These are phyloP conservation scores for Boletus vermiculosoides DNA, from an alignment of 768 basidiomycete species.

Conservation along the genomic window DNA sequence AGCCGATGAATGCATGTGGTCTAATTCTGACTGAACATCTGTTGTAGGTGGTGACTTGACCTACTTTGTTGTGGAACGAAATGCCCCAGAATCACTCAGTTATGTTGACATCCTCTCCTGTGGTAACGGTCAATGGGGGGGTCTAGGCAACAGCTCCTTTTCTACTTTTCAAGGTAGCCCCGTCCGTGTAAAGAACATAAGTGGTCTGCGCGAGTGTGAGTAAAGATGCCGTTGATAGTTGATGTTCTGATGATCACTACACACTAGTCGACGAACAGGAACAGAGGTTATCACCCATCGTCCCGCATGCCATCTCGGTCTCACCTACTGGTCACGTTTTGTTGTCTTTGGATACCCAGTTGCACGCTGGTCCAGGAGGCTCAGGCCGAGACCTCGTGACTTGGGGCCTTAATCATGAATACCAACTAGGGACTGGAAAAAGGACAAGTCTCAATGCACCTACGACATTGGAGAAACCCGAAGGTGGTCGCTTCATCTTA, in stretches of 20 bases:
- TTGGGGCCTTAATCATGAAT: slow-evolving; percentile 74
- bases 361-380: slow-evolving; percentile 47
- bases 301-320: slow-evolving; percentile 60
- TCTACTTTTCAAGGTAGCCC: slow-evolving; percentile 72
- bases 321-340: slow-evolving; percentile 77
- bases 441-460: slow-evolving; percentile 58
- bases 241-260: slow-evolving; percentile 3
- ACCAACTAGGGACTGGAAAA: slow-evolving; percentile 75
- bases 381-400: slow-evolving; percentile 62
- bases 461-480: slow-evolving; percentile 45
- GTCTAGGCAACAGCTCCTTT: slow-evolving; percentile 60
- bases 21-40: not conserved
- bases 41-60: slow-evolving; percentile 68
- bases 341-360: slow-evolving; percentile 63
- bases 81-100: slow-evolving; percentile 32
- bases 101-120: slow-evolving; percentile 65
- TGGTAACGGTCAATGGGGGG: slow-evolving; percentile 84
- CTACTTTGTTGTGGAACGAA: slow-evolving; percentile 71
- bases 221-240: not conserved
- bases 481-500: slow-evolving; percentile 62
- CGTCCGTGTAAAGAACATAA: slow-evolving; percentile 71
- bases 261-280: slow-evolving; percentile 62
- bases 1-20: slow-evolving; percentile 8
- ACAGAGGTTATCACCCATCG: slow-evolving; percentile 60
- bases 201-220: slow-evolving; percentile 86